Evolutionary conservation across 2,329 filamentous ascomycete genomes (phyloP), one percentile per base, ranked within the genome.

Genomic region (Ophiocordyceps camponoti-saundersi): DNA sequence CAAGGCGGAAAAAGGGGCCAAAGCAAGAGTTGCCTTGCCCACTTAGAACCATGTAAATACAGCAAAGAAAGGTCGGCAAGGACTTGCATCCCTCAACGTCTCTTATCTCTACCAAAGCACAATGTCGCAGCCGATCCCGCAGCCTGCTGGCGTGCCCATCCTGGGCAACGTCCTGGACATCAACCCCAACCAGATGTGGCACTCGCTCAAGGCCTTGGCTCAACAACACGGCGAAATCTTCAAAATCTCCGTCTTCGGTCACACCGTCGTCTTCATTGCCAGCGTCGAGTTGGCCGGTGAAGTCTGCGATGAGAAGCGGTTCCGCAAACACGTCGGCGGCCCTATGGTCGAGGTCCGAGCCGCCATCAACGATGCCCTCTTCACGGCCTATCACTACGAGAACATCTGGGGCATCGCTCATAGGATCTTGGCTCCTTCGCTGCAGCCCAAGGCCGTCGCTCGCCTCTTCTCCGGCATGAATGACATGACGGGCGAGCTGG

Each of bases 281-380:
- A 66, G 70, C 46, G 62, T 60, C 8, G 66, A 64, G 18, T 63
- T 75, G 8, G 64, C 70, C 22, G 61, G 65, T 21, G 72, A 72
- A 52, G 56, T 74, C 2, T 74, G 71, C 53, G 70, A 75, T 54
- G 61, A 74, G 61, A 67, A 63, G 53, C 66, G 71, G 1, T 75
- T 75, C 56, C 68, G 70, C 48, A 75, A 75, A 53, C 72, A 63
- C 50, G 70, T 75, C 2, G 69, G 69, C 26, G 71, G 70, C 0
- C 71, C 72, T 3, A 62, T 75, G 44, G 65, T 72, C 45, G 69
- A 75, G 61, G 74, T 74, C 48, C 65, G 70, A 23, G 61, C 64
- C 23, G 59, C 67, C 7, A 70, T 73, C 11, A 65, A 75, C 55
- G 69, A 71, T 50, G 53, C 69, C 4, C 65, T 75, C 16, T 75